phyloP scores from a whole-genome alignment of 2,329 filamentous ascomycete genomes.

The Madurella mycetomatis region DNA sequence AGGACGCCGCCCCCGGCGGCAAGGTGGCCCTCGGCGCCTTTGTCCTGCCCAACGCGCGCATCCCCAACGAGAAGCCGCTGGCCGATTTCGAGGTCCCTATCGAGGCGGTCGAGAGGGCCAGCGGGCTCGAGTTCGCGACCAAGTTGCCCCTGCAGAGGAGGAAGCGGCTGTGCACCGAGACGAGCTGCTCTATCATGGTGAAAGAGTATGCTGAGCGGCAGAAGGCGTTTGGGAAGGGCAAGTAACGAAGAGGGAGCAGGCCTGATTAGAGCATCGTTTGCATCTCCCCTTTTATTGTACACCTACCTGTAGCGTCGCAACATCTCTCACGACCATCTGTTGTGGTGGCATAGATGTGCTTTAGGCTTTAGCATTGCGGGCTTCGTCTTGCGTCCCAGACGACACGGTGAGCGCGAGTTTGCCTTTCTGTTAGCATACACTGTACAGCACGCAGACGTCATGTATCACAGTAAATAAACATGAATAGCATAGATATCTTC shows the following conservation, averaged over 20 bases:
- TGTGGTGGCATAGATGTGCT: background rate
- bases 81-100: conserved; percentile 92
- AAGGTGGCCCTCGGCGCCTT: conserved; percentile 90
- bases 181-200: conserved; percentile 77
- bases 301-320: background rate
- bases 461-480: background rate
- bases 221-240: conserved; percentile 50
- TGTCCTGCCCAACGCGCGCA: conserved; percentile 86
- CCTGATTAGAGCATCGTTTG: background rate
- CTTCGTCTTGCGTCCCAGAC: background rate
- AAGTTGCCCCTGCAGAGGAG: conserved; percentile 70
- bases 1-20: conserved; percentile 50
- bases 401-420: background rate
- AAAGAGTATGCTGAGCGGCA: conserved; percentile 67
- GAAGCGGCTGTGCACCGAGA: conserved; percentile 78
- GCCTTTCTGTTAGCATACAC: background rate
- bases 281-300: background rate
- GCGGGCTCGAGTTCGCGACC: conserved; percentile 82
- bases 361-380: background rate
- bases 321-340: background rate
- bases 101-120: conserved; percentile 87
- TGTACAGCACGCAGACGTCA: background rate
- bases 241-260: conserved; percentile 10
- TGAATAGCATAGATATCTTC: no score
- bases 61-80: conserved; percentile 82